Evolutionary conservation across 805 yeast genomes (phyloP).

Genomic region (Wickerhamomyces bisporus): DNA sequence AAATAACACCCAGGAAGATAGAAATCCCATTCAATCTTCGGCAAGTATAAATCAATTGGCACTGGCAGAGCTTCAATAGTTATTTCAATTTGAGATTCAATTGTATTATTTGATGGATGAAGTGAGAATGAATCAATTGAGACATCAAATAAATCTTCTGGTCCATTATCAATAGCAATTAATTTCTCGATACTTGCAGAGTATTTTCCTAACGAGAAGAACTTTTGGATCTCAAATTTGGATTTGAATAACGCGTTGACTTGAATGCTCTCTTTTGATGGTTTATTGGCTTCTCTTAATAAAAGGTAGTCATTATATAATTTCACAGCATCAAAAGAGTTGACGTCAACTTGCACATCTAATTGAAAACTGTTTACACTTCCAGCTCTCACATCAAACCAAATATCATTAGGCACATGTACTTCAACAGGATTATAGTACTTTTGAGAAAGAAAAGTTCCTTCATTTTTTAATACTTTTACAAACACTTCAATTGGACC

Average conservation of each 20-base stretch:
- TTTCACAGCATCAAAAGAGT: conserved; percentile 9
- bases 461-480: conserved; percentile 6
- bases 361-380: conserved; percentile 6
- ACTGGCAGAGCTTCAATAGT: background rate
- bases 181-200: background rate
- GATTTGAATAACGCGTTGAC: conserved; percentile 5
- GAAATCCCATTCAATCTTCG: conserved; percentile 17
- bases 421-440: conserved; percentile 8
- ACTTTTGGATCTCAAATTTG: conserved; percentile 4
- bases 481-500: conserved; percentile 10
- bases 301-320: conserved; percentile 5
- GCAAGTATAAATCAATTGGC: background rate
- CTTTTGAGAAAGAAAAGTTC: background rate
- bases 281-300: conserved; percentile 4
- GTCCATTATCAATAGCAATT: background rate
- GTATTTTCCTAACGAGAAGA: background rate
- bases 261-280: background rate
- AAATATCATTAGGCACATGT: background rate
- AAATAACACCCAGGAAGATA: conserved; percentile 13
- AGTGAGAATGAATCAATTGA: background rate
- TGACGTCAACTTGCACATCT: conserved; percentile 2
- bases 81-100: background rate
- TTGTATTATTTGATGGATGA: background rate
- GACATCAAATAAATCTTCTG: background rate
- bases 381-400: conserved; percentile 12